Conservation (phyloP, 768 basidiomycete genomes). For the Boletus tomentosulus region DNA sequence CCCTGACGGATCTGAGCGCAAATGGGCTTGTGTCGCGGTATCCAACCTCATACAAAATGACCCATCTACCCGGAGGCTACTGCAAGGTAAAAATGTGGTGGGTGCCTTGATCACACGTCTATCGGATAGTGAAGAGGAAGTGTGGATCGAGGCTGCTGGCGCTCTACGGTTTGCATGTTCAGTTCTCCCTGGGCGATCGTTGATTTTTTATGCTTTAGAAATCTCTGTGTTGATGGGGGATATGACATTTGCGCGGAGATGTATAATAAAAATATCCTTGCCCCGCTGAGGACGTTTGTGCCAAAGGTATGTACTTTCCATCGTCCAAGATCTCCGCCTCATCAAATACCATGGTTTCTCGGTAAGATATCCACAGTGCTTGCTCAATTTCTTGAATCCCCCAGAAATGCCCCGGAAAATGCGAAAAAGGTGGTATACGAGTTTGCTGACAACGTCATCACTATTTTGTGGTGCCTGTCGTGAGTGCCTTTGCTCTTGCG, state of each 20-base stretch:
- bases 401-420: constrained; percentile 64
- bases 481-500: constrained; percentile 44
- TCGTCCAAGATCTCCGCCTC: neutral
- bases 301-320: constrained; percentile 54
- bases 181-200: neutral
- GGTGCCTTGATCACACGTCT: constrained; percentile 82
- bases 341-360: neutral
- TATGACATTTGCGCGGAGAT: constrained; percentile 95
- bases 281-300: constrained; percentile 69
- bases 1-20: constrained; percentile 73
- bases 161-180: constrained; percentile 63
- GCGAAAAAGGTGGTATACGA: constrained; percentile 76
- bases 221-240: constrained; percentile 92
- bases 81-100: constrained; percentile 90
- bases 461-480: constrained; percentile 92
- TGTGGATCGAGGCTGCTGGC: constrained; percentile 84
- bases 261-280: constrained; percentile 92
- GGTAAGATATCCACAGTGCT: constrained; percentile 70
- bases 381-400: constrained; percentile 57
- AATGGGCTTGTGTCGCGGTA: constrained; percentile 96
- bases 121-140: constrained; percentile 87
- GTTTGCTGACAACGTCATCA: constrained; percentile 90
- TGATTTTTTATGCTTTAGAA: constrained; percentile 45
- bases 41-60: constrained; percentile 95
- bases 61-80: constrained; percentile 81